These are phyloP conservation scores for Fusarium sp. DNA, from an alignment of 2,329 filamentous ascomycete species.

Conservation along the genomic window DNA sequence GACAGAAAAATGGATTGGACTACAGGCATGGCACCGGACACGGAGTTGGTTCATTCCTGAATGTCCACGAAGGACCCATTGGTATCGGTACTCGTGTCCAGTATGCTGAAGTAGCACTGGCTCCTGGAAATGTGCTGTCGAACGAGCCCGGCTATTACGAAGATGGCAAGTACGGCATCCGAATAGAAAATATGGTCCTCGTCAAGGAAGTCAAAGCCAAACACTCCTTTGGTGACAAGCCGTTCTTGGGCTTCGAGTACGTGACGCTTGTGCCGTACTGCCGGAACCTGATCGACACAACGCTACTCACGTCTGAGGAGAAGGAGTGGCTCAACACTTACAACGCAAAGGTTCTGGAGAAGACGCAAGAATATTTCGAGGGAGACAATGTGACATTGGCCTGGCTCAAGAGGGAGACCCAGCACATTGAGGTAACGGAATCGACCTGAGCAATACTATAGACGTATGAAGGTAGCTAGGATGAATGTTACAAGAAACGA, in stretches of 20 bases:
- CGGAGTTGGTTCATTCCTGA: constrained; percentile 92
- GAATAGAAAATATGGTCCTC: constrained; percentile 96
- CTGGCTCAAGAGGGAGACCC: constrained; percentile 91
- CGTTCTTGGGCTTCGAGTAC: constrained; percentile 94
- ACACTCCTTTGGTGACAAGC: constrained; percentile 90
- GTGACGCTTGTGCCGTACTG: constrained; percentile 98
- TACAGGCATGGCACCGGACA: constrained; percentile 97
- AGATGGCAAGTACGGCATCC: constrained; percentile 92
- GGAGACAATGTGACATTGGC: constrained; percentile 74
- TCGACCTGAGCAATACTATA: constrained; percentile 51
- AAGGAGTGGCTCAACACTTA: constrained; percentile 89
- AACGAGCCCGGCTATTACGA: constrained; percentile 98
- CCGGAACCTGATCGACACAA: constrained; percentile 82
- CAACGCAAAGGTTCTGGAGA: constrained; percentile 81
- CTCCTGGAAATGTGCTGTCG: constrained; percentile 93
- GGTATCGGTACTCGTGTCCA: constrained; percentile 93
- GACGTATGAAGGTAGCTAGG: constrained; percentile 62
- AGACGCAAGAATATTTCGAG: constrained; percentile 81
- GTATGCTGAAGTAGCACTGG: constrained; percentile 88
- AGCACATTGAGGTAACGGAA: constrained; percentile 57
- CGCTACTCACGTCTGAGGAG: constrained; percentile 76
- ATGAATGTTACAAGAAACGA: constrained; percentile 79
- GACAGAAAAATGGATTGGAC: constrained; percentile 75
- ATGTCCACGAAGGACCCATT: constrained; percentile 97
- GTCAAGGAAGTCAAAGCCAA: constrained; percentile 88